Evolutionary conservation across 1,139 yeast species (phyloP), one percentile per base, ranked within the genome.

Genomic region (Saccharomyces hybrid): DNA sequence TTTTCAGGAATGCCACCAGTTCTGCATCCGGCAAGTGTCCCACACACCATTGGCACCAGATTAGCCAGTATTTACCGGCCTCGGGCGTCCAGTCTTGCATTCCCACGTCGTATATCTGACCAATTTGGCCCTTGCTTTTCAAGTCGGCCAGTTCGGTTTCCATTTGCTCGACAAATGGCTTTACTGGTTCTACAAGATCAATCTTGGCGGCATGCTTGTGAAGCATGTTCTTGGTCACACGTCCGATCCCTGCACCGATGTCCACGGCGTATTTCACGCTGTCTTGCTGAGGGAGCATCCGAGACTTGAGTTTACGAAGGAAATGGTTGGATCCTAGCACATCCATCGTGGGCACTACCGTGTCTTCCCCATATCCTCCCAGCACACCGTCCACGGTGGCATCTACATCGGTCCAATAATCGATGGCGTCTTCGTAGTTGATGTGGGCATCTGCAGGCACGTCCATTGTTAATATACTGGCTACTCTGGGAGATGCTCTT

Each of bases 11-110:
- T 56, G 77, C 72, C 14, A 93, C 81, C 60, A 93, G 76, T 52
- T 81, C 90, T 1, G 76, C 82, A 69, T 93, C 98, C 2, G 95
- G 93, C 55, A 93, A 75, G 68, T 93, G 99, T 8, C 98, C 98
- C 55, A 91, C 85, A 69, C 99, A 93, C 99, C 99, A 93, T 69
- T 93, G 99, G 66, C 97, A 90, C 99, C 99, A 93, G 16, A 93
- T 80, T 48, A 91, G 70, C 88, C 96, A 88, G 71, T 93, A 93
- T 61, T 78, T 81, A 4, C 82, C 83, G 28, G 67, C 64, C 55
- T 81, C 84, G 2, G 86, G 86, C 3, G 77, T 73, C 86, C 96
- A 93, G 54, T 91, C 96, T 72, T 93, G 99, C 91, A 91, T 88
- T 0, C 98, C 96, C 25, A 85, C 73, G 5, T 79, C 81, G 64